Conservation (phyloP, 2,329 filamentous ascomycete genomes). For the Fusarium sp. region DNA sequence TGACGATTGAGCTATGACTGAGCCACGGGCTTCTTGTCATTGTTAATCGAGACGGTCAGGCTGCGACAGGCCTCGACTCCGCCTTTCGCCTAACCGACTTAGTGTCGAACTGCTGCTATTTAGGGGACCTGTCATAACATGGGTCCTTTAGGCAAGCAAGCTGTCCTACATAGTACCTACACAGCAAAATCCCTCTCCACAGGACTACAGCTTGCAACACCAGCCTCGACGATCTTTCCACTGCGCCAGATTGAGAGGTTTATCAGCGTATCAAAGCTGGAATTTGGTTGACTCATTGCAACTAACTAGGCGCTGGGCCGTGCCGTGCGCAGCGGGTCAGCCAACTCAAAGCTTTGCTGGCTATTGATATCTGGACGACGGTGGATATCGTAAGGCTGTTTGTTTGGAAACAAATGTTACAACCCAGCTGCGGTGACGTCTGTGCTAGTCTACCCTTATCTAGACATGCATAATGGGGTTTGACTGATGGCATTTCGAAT, state of each 20-base stretch:
- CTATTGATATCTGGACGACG: neutral
- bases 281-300: constrained; percentile 20
- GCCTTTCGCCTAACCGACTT: constrained; percentile 19
- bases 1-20: constrained; percentile 26
- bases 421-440: constrained; percentile 1
- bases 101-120: constrained; percentile 36
- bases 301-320: constrained; percentile 5
- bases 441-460: constrained; percentile 1
- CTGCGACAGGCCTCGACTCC: constrained; percentile 23
- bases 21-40: constrained; percentile 32
- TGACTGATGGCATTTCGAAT: constrained; percentile 1
- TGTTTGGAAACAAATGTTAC: neutral
- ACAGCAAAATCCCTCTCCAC: constrained; percentile 18
- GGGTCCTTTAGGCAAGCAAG: constrained; percentile 18
- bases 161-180: constrained; percentile 3
- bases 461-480: neutral
- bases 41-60: constrained; percentile 20
- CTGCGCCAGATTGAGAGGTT: constrained; percentile 10
- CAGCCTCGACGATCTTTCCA: constrained; percentile 26
- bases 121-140: constrained; percentile 30
- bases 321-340: constrained; percentile 19
- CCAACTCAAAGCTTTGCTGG: constrained; percentile 36
- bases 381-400: neutral
- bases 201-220: constrained; percentile 23
- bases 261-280: constrained; percentile 1